These are phyloP conservation scores for Spongospora subterranea DNA, from an alignment of 208 protist genomes.

Conservation along the genomic window DNA sequence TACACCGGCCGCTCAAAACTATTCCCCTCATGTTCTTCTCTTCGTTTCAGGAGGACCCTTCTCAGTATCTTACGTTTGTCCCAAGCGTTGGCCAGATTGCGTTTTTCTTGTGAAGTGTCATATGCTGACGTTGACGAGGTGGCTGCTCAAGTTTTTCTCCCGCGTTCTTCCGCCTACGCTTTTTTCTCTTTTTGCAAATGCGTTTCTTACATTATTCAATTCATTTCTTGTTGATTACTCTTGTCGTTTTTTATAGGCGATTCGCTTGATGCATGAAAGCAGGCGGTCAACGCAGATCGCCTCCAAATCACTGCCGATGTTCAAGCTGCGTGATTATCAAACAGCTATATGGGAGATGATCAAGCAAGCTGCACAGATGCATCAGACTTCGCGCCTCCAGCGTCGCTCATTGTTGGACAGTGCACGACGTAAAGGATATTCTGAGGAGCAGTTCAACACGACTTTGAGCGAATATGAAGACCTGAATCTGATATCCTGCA, in stretches of 20 bases:
- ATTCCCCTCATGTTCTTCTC: no score
- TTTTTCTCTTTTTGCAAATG: no score
- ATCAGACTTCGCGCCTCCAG: background rate
- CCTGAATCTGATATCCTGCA: background rate
- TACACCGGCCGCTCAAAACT: no score
- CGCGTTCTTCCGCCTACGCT: no score
- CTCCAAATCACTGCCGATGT: background rate
- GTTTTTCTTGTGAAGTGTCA: constrained; percentile 69
- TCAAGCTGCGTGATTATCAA: constrained; percentile 46
- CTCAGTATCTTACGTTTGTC: constrained; percentile 82
- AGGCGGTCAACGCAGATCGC: background rate
- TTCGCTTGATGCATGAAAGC: constrained; percentile 35
- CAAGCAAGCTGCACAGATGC: background rate
- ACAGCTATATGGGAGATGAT: constrained; percentile 40
- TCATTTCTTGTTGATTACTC: background rate
- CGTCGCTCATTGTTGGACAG: background rate
- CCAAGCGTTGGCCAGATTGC: constrained; percentile 78
- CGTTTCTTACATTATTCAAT: no score
- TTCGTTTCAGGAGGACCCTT: constrained; percentile 77
- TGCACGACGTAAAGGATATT: background rate
- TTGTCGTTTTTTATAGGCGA: background rate
- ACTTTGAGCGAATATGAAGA: constrained; percentile 7
- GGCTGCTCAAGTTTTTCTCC: no score
- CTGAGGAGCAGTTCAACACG: constrained; percentile 39
- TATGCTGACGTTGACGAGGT: constrained; percentile 78